Conservation (phyloP, 345 rosid genomes). For the Noccaea bulbosa region DNA sequence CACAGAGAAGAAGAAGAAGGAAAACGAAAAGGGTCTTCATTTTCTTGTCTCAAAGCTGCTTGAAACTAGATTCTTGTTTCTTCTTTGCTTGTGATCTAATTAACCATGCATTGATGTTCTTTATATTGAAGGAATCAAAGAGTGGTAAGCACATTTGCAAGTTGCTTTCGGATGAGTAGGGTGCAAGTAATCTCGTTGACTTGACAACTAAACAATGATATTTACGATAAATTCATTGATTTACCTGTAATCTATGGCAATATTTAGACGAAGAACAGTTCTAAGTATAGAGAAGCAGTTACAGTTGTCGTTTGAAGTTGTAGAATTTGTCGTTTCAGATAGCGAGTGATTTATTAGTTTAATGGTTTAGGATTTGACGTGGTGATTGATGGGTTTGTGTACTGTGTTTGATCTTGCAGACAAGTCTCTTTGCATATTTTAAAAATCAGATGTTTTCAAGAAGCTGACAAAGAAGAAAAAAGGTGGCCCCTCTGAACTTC, state of each 20-base stretch:
- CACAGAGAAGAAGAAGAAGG: constrained; percentile 28
- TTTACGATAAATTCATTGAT: constrained; percentile 5
- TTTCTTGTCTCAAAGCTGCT: constrained; percentile 25
- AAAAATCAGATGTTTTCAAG: not conserved
- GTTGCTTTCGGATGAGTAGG: constrained; percentile 39
- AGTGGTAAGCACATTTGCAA: constrained; percentile 39
- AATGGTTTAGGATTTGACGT: constrained; percentile 17
- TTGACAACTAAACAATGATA: constrained; percentile 29
- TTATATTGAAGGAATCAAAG: constrained; percentile 42
- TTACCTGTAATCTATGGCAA: constrained; percentile 37
- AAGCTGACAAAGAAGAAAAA: constrained; percentile 22
- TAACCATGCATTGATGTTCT: constrained; percentile 20
- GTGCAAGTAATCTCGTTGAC: constrained; percentile 44
- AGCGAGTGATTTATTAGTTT: constrained; percentile 2
- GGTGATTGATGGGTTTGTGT: not conserved
- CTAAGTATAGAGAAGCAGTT: constrained; percentile 26
- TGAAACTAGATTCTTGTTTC: constrained; percentile 1
- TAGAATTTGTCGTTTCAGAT: constrained; percentile 33
- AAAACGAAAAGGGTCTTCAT: constrained; percentile 38
- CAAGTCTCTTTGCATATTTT: constrained; percentile 9
- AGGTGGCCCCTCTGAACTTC: constrained; percentile 17
- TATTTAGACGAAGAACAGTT: constrained; percentile 38
- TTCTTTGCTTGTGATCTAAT: constrained; percentile 31
- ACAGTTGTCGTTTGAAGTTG: constrained; percentile 28
- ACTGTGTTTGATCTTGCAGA: not conserved